Percentiles rank a stretch among this genome's conserved stretches.
phyloP scores from a whole-genome alignment of 257 asterid genomes.

The Ligustrum vulgare region DNA sequence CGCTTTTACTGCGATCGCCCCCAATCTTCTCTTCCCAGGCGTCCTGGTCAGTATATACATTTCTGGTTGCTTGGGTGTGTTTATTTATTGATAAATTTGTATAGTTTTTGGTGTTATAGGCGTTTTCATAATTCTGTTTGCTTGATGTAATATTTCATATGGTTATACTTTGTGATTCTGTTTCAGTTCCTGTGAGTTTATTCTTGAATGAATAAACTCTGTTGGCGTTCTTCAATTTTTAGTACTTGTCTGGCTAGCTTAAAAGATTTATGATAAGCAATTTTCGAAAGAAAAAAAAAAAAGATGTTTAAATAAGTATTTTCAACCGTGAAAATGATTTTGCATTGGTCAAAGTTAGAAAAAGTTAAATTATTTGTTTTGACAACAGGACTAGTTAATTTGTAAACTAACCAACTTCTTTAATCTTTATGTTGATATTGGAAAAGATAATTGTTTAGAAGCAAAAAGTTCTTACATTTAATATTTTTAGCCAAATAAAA shows the following conservation, averaged over 20 bases:
- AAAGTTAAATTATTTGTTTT: not conserved
- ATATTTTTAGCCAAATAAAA: not conserved
- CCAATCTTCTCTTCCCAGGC: constrained; percentile 42
- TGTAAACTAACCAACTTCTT: not conserved
- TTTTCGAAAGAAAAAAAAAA: too few species aligned
- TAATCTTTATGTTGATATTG: not conserved
- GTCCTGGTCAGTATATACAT: constrained; percentile 52
- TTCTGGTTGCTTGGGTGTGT: not conserved
- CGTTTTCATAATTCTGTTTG: not conserved
- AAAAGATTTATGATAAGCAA: not conserved
- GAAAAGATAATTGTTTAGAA: not conserved
- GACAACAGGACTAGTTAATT: not conserved
- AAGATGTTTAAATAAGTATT: too few species aligned
- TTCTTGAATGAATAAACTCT: constrained; percentile 1
- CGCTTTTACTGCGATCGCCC: constrained; percentile 54
- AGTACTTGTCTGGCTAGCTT: constrained; percentile 7
- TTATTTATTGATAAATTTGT: constrained; percentile 4
- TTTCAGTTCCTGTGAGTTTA: constrained; percentile 2
- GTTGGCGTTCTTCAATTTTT: constrained; percentile 14
- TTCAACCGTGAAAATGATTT: too few species aligned
- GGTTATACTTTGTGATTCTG: not conserved
- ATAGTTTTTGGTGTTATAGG: not conserved
- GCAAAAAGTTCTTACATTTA: not conserved
- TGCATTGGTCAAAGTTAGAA: not conserved
- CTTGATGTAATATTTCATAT: not conserved